phyloP scores from a whole-genome alignment of 257 asterid genomes.

The Nicotiana tomentosiformis region DNA sequence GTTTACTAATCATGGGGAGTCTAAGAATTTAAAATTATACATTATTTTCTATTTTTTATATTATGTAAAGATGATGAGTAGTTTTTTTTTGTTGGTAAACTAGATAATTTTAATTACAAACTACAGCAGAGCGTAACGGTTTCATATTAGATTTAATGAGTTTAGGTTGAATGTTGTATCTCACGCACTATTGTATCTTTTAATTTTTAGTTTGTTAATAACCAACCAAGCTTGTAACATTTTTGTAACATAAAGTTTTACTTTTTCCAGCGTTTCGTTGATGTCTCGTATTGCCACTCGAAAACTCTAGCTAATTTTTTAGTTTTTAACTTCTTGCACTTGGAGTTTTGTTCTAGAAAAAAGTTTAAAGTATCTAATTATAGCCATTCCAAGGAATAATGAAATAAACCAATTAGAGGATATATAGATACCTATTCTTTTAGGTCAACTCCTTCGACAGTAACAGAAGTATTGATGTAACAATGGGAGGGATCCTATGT shows the following conservation, averaged over 20 bases:
- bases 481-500: not conserved
- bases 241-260: not conserved
- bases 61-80: no score
- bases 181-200: not conserved
- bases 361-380: not conserved
- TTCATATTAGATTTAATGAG: not conserved
- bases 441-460: constrained; percentile 39
- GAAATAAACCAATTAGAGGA: not conserved
- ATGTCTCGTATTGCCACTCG: not conserved
- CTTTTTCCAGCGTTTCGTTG: not conserved
- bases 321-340: not conserved
- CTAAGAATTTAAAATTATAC: no score
- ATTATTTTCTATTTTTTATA: no score
- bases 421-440: constrained; percentile 13
- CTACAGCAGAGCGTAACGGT: no score
- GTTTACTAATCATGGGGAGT: no score
- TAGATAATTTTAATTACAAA: no score
- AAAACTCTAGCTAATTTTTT: not conserved
- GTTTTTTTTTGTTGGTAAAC: no score
- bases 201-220: not conserved
- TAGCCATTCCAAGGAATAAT: not conserved
- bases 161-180: not conserved
- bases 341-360: no score
- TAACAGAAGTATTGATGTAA: constrained; percentile 12
- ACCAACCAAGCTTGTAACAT: not conserved